These are phyloP conservation scores for Suillus bovinus DNA, from an alignment of 768 basidiomycete genomes.

Conservation along the genomic window DNA sequence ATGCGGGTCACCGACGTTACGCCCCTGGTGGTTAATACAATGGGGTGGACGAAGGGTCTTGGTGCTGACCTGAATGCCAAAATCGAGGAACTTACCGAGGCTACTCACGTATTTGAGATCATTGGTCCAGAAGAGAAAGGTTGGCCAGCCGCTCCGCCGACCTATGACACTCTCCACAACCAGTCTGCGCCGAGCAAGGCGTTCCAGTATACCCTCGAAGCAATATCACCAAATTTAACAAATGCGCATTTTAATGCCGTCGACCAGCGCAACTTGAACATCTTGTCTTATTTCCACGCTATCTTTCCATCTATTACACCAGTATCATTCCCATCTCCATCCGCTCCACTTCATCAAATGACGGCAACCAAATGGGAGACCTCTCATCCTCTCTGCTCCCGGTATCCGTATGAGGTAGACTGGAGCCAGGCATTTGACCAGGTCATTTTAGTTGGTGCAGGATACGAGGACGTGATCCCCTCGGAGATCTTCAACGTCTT, in stretches of 20 bases:
- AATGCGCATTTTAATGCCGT: slow-evolving; percentile 39
- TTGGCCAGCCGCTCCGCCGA: slow-evolving; percentile 19
- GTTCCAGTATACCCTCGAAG: slow-evolving; percentile 32
- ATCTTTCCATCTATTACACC: slow-evolving; percentile 30
- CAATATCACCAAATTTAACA: slow-evolving; percentile 40
- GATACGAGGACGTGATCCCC: slow-evolving; percentile 74
- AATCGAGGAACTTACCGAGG: slow-evolving; percentile 66
- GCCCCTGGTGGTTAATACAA: slow-evolving; percentile 91
- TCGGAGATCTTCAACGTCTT: slow-evolving; percentile 71
- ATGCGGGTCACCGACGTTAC: slow-evolving; percentile 54
- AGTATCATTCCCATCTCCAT: slow-evolving; percentile 13
- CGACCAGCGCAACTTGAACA: slow-evolving; percentile 70
- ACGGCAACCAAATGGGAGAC: slow-evolving; percentile 65
- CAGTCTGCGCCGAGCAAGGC: neutral
- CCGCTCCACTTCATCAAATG: slow-evolving; percentile 32
- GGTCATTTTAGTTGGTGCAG: slow-evolving; percentile 70
- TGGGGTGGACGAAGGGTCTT: slow-evolving; percentile 96
- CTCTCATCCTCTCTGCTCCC: slow-evolving; percentile 62
- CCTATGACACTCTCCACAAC: slow-evolving; percentile 11
- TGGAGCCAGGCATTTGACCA: slow-evolving; percentile 55
- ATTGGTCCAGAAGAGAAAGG: slow-evolving; percentile 23
- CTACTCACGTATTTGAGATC: slow-evolving; percentile 38
- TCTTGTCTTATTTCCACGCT: slow-evolving; percentile 80
- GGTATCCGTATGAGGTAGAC: slow-evolving; percentile 72
- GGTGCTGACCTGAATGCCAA: slow-evolving; percentile 75